Evolutionary conservation across 768 basidiomycete genomes (phyloP), one percentile per base, ranked within the genome.

Genomic region (Termitomyces sp.): DNA sequence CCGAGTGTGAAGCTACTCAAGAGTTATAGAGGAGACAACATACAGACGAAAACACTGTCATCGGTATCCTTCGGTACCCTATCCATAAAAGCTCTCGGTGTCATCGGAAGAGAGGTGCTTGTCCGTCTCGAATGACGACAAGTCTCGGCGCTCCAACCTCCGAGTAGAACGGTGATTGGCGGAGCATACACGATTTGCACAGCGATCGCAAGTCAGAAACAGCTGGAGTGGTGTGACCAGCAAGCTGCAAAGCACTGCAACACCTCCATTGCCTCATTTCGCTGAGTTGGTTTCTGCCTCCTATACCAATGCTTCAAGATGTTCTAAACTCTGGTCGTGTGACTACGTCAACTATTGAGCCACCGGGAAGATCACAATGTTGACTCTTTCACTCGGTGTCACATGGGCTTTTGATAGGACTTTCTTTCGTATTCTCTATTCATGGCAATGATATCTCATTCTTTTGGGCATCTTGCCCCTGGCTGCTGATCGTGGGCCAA

Each of bases 1-100:
- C 75, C 70, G 24, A 33, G 63, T 67, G 71, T 72, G 66, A 58
- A 64, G 24, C 66, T 73, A 69, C 69, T 78, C 69, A 69, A 73
- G 68, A n/a, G 18, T 6, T 59, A 37, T 26, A 51, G 44, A 28
- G 42, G 16, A 33, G 18, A 44, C 15, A 10, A 54, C 50, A 28
- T 53, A 57, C 51, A 51, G 33, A 37, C 10, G 4, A 20, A 13
- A 28, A 20, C 22, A 9, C n/a, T 20, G 24, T 10, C 18, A 26
- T 37, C 20, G 16, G 34, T 22, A 50, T 36, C 22, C 49, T 50
- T 20, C 22, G 1, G 7, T 9, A 12, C 16, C 16, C 8, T 39
- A 12, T n/a, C n/a, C n/a, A 22, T 2, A 16, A 24, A 33, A 4
- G 5, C 9, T 33, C 9, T 33, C 1, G 33, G 9, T 33, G n/a